Evolutionary conservation across 2,329 filamentous ascomycete species (phyloP), one percentile per base, ranked within the genome.

Genomic region (Corynespora cassiicola): DNA sequence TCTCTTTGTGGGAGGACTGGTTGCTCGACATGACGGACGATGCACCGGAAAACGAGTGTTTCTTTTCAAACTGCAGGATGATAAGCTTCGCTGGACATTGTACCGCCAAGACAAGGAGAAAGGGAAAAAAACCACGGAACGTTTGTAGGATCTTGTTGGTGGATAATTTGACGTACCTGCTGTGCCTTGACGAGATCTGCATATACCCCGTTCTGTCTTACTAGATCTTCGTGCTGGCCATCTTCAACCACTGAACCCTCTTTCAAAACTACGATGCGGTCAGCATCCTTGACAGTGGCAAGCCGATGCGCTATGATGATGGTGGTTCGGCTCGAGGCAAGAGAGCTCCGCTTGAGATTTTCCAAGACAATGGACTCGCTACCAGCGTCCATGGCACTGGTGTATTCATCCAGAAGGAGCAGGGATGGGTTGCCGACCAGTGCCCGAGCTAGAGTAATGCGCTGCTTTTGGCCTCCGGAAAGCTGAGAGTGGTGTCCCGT

Each of bases 391-490:
- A 63, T 62, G 10, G 66, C 65, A 31, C 61, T 66, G 1, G 66
- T 69, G 31, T 63, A 65, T 24, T 69, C 66, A 28, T 69, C 66
- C 7, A 68, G 46, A 11, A 70, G 53, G 9, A 68, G 47, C 4
- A 69, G 32, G 7, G 56, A 43, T 11, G 66, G 66, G 11, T 62
- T 56, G 4, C 58, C 53, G 7, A 65, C 63, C 10, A 69, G 33
- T 5, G 65, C 63, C 16, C 66, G 54, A 5, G 66, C 66, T n/a
- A 69, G 47, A 6, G 60, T 61, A 26, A 69, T 59, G n/a, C 65
- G 60, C 36, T 69, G 65, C 36, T 68, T 68, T 32, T 69, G 66
- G 10, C 66, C 66, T 15, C 66, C 66, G 15, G 66, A 69, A 4
- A 68, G 55, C 39, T 61, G 61, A 5, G 60, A 59, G 15, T 61